phyloP scores from a whole-genome alignment of 768 basidiomycete genomes.

The Cyathus striatus region DNA sequence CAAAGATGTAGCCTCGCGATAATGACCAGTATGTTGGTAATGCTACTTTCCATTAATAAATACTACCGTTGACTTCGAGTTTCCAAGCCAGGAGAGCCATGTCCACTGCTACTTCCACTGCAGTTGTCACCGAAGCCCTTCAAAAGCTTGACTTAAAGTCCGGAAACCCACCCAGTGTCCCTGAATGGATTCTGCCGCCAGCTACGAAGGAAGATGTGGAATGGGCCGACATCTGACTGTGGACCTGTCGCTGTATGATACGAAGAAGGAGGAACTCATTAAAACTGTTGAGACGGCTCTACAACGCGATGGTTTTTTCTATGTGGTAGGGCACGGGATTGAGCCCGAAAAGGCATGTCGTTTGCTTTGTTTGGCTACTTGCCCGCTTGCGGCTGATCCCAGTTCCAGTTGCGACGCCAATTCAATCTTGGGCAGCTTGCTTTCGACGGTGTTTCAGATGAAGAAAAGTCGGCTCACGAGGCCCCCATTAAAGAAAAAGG shows the following conservation, averaged over 20 bases:
- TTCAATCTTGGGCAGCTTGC: conserved; percentile 24
- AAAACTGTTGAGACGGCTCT: conserved; percentile 22
- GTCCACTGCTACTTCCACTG: background rate
- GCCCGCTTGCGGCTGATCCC: background rate
- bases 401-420: conserved; percentile 19
- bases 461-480: conserved; percentile 22
- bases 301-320: conserved; percentile 28
- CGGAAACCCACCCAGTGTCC: conserved; percentile 5
- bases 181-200: conserved; percentile 16
- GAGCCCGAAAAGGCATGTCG: conserved; percentile 13
- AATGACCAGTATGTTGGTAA: no score
- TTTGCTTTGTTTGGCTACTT: background rate
- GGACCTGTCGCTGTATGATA: conserved; percentile 25
- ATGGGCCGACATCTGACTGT: conserved; percentile 31
- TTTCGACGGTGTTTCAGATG: conserved; percentile 21
- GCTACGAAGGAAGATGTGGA: conserved; percentile 18
- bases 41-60: no score
- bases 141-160: conserved; percentile 1
- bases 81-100: no score
- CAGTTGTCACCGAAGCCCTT: background rate
- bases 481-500: conserved; percentile 28
- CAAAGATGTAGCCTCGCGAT: no score
- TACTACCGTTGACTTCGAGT: no score
- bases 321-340: conserved; percentile 27
- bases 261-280: conserved; percentile 17